Conservation (phyloP, 257 asterid species). For the Nicotiana noctiflora region DNA sequence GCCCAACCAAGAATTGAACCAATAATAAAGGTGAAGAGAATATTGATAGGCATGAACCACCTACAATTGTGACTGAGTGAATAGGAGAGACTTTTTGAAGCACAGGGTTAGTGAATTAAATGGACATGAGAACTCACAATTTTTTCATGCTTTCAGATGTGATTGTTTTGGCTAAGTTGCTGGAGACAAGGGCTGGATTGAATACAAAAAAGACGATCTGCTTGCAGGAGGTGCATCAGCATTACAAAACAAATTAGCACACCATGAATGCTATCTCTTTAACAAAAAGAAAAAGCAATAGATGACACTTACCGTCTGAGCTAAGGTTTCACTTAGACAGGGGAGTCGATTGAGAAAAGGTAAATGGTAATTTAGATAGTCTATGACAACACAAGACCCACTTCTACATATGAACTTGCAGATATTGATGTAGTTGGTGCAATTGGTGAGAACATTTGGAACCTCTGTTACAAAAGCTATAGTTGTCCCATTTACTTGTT, state of each 20-base stretch:
- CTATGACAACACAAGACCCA: neutral
- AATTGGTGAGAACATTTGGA: neutral
- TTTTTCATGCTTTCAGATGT: conserved; percentile 66
- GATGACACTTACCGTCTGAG: neutral
- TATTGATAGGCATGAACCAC: conserved; percentile 94
- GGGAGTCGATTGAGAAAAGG: neutral
- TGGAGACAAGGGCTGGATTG: conserved; percentile 70
- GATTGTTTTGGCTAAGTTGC: conserved; percentile 77
- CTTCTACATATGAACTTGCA: neutral
- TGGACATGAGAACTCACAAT: conserved; percentile 39
- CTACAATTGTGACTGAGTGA: conserved; percentile 30
- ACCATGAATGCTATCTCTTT: neutral
- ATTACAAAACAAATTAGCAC: neutral
- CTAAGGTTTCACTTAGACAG: neutral
- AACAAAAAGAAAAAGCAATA: neutral
- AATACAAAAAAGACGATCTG: conserved; percentile 75
- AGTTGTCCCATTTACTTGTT: neutral
- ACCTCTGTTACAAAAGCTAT: neutral
- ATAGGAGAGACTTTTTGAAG: neutral
- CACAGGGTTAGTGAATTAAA: neutral
- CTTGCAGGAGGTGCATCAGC: conserved; percentile 4
- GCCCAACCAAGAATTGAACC: conserved; percentile 84
- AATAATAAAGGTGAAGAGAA: conserved; percentile 62
- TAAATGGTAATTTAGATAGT: neutral
- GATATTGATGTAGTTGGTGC: neutral